Evolutionary conservation across 495 filamentous ascomycete genomes (phyloP).

Genomic region (Chaetomidium leptoderma): DNA sequence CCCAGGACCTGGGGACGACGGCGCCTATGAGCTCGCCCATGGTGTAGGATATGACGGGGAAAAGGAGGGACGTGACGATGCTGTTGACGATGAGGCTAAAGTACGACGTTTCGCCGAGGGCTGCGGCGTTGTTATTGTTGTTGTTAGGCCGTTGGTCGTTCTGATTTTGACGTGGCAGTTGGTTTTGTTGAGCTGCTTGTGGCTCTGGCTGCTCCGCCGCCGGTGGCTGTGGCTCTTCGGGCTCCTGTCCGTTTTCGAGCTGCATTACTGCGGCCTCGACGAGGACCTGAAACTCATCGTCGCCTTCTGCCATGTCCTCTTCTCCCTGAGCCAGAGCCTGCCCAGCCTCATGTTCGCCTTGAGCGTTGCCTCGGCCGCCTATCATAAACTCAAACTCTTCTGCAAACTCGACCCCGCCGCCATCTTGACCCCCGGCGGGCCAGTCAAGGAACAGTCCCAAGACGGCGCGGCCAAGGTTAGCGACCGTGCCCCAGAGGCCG

Average conservation of each 20-base stretch:
- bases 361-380: conserved; percentile 36
- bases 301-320: conserved; percentile 35
- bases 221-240: not conserved
- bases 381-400: conserved; percentile 44
- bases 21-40: conserved; percentile 65
- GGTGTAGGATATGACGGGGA: conserved; percentile 43
- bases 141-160: not conserved
- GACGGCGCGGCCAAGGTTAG: conserved; percentile 18
- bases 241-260: not conserved
- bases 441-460: conserved; percentile 28
- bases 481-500: conserved; percentile 12
- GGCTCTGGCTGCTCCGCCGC: not conserved
- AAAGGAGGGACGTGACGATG: conserved; percentile 39
- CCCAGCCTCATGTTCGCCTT: conserved; percentile 37
- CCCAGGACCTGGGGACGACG: conserved; percentile 60
- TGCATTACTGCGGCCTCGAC: conserved; percentile 3
- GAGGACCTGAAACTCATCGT: conserved; percentile 30
- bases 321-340: conserved; percentile 13
- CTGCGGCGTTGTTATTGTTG: conserved; percentile 4
- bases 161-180: conserved; percentile 8
- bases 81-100: conserved; percentile 30
- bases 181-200: not conserved
- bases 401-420: conserved; percentile 38
- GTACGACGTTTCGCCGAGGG: conserved; percentile 13
- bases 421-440: conserved; percentile 15